These are phyloP conservation scores for Quercus gilva DNA, from an alignment of 306 rosid genomes.

Conservation along the genomic window DNA sequence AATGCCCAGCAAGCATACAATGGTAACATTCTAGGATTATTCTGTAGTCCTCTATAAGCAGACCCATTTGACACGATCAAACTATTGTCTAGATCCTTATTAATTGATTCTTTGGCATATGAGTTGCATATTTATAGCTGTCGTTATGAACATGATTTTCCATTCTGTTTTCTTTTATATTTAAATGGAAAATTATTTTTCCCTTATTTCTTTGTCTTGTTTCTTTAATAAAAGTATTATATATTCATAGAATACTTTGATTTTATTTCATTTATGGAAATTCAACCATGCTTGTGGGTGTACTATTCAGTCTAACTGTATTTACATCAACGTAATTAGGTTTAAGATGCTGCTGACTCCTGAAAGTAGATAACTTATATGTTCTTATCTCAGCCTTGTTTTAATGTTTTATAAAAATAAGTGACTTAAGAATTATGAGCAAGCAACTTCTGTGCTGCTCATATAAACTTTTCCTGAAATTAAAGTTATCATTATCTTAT, in stretches of 20 bases:
- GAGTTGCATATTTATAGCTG: not conserved
- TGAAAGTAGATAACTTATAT: not conserved
- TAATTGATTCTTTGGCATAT: not conserved
- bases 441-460: not conserved
- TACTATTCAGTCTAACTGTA: slow-evolving; percentile 17
- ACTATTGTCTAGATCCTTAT: not conserved
- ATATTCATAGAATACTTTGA: not conserved
- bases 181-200: not conserved
- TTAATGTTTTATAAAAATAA: not conserved
- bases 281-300: slow-evolving; percentile 20
- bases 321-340: slow-evolving; percentile 12
- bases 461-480: not conserved
- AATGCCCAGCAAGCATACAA: not conserved
- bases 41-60: not conserved
- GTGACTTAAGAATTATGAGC: not conserved
- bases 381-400: not conserved
- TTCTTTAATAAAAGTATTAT: not conserved
- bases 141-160: not conserved
- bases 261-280: not conserved
- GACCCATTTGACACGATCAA: not conserved
- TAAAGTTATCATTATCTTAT: not conserved
- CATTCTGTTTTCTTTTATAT: not conserved
- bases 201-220: not conserved
- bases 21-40: not conserved
- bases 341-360: not conserved